A percentile compares a stretch with the other conserved stretches of the same genome.
These are phyloP conservation scores for Dryadomyces sulphureus DNA, from an alignment of 2,329 filamentous ascomycete genomes.

Conservation along the genomic window DNA sequence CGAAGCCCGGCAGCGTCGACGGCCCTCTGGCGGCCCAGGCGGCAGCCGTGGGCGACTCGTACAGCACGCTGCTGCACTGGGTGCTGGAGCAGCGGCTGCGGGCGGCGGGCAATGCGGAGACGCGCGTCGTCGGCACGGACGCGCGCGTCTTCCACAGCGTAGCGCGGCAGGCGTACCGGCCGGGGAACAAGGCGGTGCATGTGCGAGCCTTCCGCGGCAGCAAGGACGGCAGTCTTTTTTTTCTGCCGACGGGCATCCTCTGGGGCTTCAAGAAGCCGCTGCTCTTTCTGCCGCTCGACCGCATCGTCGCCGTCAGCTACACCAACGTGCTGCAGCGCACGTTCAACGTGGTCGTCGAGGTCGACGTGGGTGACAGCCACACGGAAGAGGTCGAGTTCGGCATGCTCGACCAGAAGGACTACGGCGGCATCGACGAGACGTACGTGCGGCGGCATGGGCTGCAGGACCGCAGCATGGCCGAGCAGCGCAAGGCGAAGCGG, in stretches of 20 bases:
- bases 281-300: conserved; percentile 45
- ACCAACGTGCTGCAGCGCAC: conserved; percentile 53
- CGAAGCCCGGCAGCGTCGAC: conserved; percentile 42
- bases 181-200: conserved; percentile 48
- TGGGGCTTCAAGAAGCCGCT: conserved; percentile 60
- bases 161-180: conserved; percentile 41
- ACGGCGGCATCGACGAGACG: conserved; percentile 44
- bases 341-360: conserved; percentile 52
- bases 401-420: conserved; percentile 58
- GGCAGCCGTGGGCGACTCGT: conserved; percentile 40
- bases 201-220: conserved; percentile 51
- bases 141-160: conserved; percentile 42
- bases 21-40: conserved; percentile 36
- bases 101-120: conserved; percentile 26
- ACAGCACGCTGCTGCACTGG: conserved; percentile 46
- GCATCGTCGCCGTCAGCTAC: conserved; percentile 49
- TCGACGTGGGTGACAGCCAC: conserved; percentile 32
- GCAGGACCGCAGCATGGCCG: conserved; percentile 54
- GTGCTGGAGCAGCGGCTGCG: conserved; percentile 35
- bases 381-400: conserved; percentile 50
- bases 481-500: conserved; percentile 49
- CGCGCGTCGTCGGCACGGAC: conserved; percentile 36
- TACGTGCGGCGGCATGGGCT: conserved; percentile 47
- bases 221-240: conserved; percentile 55
- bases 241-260: conserved; percentile 49